Conservation (phyloP, 371 early-diverging fungal genomes). For the Mortierella sp. region DNA sequence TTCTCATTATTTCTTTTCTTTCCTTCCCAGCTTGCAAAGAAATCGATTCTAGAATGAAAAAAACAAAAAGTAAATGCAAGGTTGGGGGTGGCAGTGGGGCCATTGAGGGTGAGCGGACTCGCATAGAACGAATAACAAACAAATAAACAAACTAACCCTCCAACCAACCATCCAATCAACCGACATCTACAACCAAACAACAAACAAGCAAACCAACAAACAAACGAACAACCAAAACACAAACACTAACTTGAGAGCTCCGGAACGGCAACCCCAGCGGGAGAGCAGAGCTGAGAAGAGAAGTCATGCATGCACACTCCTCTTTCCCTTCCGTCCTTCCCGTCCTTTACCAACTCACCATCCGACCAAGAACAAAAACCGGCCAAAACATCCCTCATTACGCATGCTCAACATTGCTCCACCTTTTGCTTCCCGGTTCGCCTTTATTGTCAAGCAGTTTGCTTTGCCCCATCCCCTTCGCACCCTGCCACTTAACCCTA, state of each 20-base stretch:
- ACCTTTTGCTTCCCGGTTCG: too few species aligned
- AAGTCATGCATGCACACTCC: not conserved
- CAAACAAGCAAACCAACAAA: not conserved
- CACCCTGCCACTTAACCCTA: too few species aligned
- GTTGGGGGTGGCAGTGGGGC: not conserved
- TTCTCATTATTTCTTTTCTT: not conserved
- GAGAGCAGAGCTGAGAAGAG: not conserved
- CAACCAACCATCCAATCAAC: not conserved
- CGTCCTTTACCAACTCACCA: not conserved
- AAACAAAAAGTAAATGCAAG: conserved; percentile 2
- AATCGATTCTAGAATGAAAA: too few species aligned
- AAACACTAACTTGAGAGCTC: not conserved
- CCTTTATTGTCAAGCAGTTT: too few species aligned
- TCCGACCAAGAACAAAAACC: not conserved
- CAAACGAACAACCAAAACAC: not conserved
- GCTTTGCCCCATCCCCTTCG: too few species aligned
- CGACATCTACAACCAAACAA: not conserved
- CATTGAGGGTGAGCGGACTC: not conserved
- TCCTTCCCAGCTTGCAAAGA: not conserved
- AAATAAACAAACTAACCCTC: not conserved
- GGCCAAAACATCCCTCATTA: not conserved
- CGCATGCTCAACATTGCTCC: too few species aligned
- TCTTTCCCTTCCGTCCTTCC: not conserved
- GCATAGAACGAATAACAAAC: not conserved
- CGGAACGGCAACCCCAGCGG: not conserved